Evolutionary conservation across 768 basidiomycete genomes (phyloP), one percentile per base, ranked within the genome.

Genomic region (Tricholoma furcatifolium): DNA sequence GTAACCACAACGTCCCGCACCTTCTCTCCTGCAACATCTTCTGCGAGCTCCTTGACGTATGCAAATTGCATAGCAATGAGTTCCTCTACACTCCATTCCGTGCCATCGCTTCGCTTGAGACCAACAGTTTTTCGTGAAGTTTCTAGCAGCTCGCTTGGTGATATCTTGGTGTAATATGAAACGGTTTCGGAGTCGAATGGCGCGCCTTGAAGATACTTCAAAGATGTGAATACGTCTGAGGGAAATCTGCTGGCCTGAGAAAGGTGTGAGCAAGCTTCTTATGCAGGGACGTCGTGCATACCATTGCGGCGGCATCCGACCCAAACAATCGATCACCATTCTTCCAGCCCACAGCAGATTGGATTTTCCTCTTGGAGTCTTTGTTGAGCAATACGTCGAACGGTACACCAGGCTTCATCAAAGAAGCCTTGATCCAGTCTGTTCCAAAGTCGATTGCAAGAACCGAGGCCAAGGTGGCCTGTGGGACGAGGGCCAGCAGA

Each of bases 381-480:
- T 91, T 91, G 74, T 98, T 97, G 51, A 98, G 76, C 23, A 99
- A 78, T 27, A 99, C 91, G 71, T 99, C 97, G 62, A 99, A 96
- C 4, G 96, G 94, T 30, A 91, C 72, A 41, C 93, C 94, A 1
- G 94, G 93, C 65, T 93, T 95, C 79, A 98, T 88, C 52, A 98
- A 74, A 4, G 94, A 95, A 24, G 93, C 91, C 71, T 98, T 99
- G 65, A 95, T 98, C 81, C 87, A 95, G 72, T 98, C 97, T 15
- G 91, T 83, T 66, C 97, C 97, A 81, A 97, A 98, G 83, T 99
- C 97, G 64, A 99, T 91, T 17, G 95, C 95, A 43, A 99, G 82
- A 11, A 98, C 81, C 2, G 94, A 84, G 18, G 87, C 89, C 38
- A 81, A 70, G n/a, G 76, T 72, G 39, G 73, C 65, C 41, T 74